These are phyloP conservation scores for Aspergillus affinis DNA, from an alignment of 495 filamentous ascomycete species.

Conservation along the genomic window DNA sequence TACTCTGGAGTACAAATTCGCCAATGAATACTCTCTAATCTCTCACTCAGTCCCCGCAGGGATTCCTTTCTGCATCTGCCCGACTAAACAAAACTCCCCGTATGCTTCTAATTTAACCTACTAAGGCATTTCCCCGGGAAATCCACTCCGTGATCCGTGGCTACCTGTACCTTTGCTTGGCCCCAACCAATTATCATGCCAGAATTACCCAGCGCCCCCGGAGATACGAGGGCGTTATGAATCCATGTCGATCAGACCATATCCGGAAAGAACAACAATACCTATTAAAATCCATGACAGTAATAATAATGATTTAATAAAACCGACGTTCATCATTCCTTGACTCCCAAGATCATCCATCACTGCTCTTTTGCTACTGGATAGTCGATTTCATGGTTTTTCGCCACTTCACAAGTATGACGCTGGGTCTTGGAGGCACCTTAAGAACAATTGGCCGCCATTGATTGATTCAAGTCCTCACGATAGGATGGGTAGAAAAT, in stretches of 20 bases:
- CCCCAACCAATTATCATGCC: constrained; percentile 17
- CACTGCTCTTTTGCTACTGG: background rate
- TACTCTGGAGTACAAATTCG: too few species aligned
- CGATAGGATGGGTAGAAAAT: too few species aligned
- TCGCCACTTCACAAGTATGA: too few species aligned
- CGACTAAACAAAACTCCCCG: background rate
- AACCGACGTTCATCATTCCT: background rate
- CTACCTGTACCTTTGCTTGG: constrained; percentile 4
- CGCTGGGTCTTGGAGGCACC: too few species aligned
- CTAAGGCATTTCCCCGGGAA: constrained; percentile 12
- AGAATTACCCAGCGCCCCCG: constrained; percentile 14
- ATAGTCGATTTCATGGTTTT: too few species aligned
- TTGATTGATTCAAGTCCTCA: too few species aligned
- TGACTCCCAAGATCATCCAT: background rate
- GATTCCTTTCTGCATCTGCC: background rate
- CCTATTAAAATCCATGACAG: too few species aligned
- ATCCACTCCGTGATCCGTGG: constrained; percentile 2
- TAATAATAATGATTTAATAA: background rate
- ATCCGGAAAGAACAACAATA: too few species aligned
- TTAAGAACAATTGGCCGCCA: too few species aligned
- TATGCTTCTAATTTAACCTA: constrained; percentile 2
- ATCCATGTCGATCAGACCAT: too few species aligned
- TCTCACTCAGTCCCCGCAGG: background rate
- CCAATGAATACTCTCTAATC: background rate
- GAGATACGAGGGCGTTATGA: constrained; percentile 5